These are phyloP conservation scores for Mycena capillaripes DNA, from an alignment of 768 basidiomycete species.

Conservation along the genomic window DNA sequence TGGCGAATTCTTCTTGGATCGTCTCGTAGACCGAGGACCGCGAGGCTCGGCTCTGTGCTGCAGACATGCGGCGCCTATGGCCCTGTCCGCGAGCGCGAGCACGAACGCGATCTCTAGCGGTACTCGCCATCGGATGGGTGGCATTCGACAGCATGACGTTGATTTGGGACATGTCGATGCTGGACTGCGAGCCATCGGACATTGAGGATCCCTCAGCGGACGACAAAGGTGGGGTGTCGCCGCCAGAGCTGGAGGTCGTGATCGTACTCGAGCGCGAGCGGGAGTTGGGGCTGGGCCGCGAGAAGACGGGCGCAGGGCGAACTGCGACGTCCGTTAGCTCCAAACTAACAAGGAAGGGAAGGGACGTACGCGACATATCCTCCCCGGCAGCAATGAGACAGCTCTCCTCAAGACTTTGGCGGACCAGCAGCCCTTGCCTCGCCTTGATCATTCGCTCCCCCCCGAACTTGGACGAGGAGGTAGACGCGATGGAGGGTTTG, in stretches of 20 bases:
- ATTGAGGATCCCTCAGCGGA: constrained; percentile 76
- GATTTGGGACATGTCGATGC: constrained; percentile 78
- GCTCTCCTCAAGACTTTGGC: constrained; percentile 78
- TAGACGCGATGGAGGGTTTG: constrained; percentile 78
- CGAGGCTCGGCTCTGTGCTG: constrained; percentile 65
- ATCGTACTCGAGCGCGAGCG: constrained; percentile 79
- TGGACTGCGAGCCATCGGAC: constrained; percentile 82
- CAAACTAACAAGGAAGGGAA: neutral
- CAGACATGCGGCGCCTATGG: constrained; percentile 78
- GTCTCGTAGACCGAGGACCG: constrained; percentile 84
- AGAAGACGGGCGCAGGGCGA: constrained; percentile 69
- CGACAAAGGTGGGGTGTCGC: constrained; percentile 80
- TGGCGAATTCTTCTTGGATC: constrained; percentile 78
- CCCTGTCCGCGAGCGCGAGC: constrained; percentile 72
- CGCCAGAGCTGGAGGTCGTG: constrained; percentile 74
- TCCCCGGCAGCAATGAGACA: constrained; percentile 77
- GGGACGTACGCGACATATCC: constrained; percentile 66
- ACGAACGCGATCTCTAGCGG: constrained; percentile 53
- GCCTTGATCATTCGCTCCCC: constrained; percentile 78
- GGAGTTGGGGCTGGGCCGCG: constrained; percentile 63
- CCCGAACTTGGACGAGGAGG: constrained; percentile 74
- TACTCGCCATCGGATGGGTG: constrained; percentile 63
- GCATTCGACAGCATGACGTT: constrained; percentile 68
- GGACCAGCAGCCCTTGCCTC: constrained; percentile 70
- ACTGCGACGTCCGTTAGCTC: constrained; percentile 48